phyloP scores from a whole-genome alignment of 306 rosid species.

The Quercus engelmannii region DNA sequence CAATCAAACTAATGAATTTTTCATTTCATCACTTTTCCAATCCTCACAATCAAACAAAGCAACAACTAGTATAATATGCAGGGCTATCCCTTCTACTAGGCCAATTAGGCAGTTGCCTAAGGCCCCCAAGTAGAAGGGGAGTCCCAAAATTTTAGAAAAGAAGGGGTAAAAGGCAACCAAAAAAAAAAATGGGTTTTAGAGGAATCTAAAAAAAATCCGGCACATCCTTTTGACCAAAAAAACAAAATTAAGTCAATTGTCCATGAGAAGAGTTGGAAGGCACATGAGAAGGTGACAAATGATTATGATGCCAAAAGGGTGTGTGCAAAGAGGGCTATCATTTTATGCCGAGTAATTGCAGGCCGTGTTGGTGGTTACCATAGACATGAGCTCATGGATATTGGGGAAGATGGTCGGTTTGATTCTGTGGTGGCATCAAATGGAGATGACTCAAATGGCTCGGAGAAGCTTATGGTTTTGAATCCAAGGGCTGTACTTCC shows the following conservation, averaged over 20 bases:
- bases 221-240: no score
- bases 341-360: constrained; percentile 27
- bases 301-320: not conserved
- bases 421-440: constrained; percentile 17
- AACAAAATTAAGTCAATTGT: not conserved
- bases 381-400: not conserved
- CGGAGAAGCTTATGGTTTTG: constrained; percentile 14
- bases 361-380: constrained; percentile 16
- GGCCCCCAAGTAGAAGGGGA: no score
- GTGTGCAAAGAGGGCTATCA: constrained; percentile 16
- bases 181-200: no score
- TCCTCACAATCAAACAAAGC: no score
- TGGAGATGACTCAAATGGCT: not conserved
- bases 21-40: no score
- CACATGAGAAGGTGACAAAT: constrained; percentile 18
- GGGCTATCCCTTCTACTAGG: rapidly evolving
- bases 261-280: constrained; percentile 17
- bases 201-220: no score
- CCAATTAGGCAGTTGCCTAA: no score
- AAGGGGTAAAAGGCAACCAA: no score
- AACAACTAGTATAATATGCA: no score
- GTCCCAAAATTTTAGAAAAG: no score
- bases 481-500: constrained; percentile 30
- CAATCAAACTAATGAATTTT: no score
- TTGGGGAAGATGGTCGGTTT: constrained; percentile 13